Percentiles rank a stretch among this genome's conserved stretches.
These are phyloP conservation scores for Neurospora discreta DNA, from an alignment of 495 filamentous ascomycete genomes.

Conservation along the genomic window DNA sequence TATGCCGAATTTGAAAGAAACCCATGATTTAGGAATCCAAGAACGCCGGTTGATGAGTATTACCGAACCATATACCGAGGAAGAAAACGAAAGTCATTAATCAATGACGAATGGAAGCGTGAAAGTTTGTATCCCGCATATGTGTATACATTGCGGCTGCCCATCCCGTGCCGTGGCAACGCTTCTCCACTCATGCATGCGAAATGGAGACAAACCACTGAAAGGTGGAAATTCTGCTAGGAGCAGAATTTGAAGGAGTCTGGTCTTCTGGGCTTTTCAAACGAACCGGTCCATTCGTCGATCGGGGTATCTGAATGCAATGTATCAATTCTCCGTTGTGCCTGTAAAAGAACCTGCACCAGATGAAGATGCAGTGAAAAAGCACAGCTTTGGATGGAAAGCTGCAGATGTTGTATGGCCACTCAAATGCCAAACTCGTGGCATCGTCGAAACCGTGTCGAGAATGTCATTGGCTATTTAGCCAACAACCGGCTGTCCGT, in stretches of 20 bases:
- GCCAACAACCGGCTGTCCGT: constrained; percentile 55
- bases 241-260: neutral
- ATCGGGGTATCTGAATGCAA: constrained; percentile 33
- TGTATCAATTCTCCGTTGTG: constrained; percentile 22
- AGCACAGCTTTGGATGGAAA: constrained; percentile 4
- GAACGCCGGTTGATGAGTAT: constrained; percentile 26
- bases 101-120: constrained; percentile 8
- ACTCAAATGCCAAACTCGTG: constrained; percentile 1
- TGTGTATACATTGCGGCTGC: neutral
- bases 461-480: constrained; percentile 19
- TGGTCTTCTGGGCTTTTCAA: constrained; percentile 4
- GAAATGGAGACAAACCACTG: neutral
- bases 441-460: neutral
- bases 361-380: constrained; percentile 13
- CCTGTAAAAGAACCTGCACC: constrained; percentile 8
- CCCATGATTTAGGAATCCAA: constrained; percentile 11
- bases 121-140: neutral
- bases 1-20: constrained; percentile 17
- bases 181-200: neutral
- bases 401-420: neutral
- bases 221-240: neutral
- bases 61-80: constrained; percentile 23
- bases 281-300: constrained; percentile 8
- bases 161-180: neutral
- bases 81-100: constrained; percentile 19